Evolutionary conservation across 306 rosid genomes (phyloP), one percentile per base, ranked within the genome.

Genomic region (Medicago ruthenica): DNA sequence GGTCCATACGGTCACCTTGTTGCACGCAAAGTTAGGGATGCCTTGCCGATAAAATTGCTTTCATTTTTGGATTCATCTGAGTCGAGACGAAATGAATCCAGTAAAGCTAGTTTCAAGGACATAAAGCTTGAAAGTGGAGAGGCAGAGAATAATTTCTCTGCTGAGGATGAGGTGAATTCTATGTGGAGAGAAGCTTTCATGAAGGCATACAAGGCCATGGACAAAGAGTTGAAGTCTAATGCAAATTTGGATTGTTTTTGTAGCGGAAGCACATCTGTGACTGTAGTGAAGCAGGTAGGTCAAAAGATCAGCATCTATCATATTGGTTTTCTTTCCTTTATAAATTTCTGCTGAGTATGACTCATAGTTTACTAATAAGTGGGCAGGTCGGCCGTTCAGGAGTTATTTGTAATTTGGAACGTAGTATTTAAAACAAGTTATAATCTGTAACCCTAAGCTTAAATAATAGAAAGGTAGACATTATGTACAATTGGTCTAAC

Each of bases 1-100:
- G 99, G 99, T 76, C 99, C 98, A 6, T 87, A 89, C 0, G 99
- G 99, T 36, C 99, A 96, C 83, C 90, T 92, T 47, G 99, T 96
- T 24, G 97, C 99, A 0, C 89, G 96, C 69, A 92, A 82, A 85
- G 99, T 96, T 36, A 86, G 96, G 86, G 99, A 96, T 84, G 64
- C 88, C 6, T 78, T 96, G 81, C 99, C 99, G 0, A 1, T 88
- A 4, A 92, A 90, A 91, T 83, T 96, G 62, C 81, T 89, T 58
- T 90, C 98, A 4, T 84, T 77, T 89, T 73, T 92, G 85, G 72
- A 85, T 81, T 80, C 97, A 12, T 79, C 74, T 48, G 91, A 87
- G 75, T 88, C 93, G 11, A 89, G 86, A 76, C 83, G 24, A 77
- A 86, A 80, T 37, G 84, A 74, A 8, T 82, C 91, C 2, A 81